These are phyloP conservation scores for Citrus glauca DNA, from an alignment of 345 rosid species.

Conservation along the genomic window DNA sequence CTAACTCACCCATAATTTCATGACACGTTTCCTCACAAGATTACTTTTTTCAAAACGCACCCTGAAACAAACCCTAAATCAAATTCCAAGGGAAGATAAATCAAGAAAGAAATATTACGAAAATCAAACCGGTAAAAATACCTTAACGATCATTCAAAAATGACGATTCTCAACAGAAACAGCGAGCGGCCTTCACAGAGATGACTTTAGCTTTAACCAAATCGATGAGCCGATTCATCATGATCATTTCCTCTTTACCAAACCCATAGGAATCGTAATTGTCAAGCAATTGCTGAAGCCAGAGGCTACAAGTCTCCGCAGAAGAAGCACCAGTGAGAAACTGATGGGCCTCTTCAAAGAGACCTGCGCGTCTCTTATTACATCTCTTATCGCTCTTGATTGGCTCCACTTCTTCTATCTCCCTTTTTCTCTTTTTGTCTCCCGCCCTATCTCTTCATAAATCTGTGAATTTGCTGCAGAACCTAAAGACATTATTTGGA, in stretches of 20 bases:
- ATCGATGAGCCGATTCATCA: neutral
- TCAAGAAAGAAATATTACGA: neutral
- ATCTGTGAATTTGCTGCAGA: neutral
- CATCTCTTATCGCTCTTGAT: neutral
- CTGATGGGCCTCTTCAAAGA: neutral
- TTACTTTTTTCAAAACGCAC: no score
- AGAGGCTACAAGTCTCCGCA: neutral
- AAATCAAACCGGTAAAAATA: neutral
- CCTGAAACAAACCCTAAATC: neutral
- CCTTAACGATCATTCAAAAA: neutral
- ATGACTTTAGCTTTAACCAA: neutral
- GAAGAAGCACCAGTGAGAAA: neutral
- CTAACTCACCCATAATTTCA: neutral
- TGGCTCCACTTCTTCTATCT: neutral
- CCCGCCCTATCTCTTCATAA: neutral
- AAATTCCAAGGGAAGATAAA: neutral
- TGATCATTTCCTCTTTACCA: slow-evolving; percentile 1
- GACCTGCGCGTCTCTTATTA: slow-evolving; percentile 1
- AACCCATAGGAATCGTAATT: neutral
- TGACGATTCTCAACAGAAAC: neutral
- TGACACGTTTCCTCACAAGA: neutral
- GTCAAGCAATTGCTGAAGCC: neutral
- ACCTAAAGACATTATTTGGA: neutral
- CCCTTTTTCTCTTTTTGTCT: neutral
- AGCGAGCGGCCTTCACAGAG: neutral